phyloP scores from a whole-genome alignment of 371 early-diverging fungal genomes.

The Pancytospora philotis region DNA sequence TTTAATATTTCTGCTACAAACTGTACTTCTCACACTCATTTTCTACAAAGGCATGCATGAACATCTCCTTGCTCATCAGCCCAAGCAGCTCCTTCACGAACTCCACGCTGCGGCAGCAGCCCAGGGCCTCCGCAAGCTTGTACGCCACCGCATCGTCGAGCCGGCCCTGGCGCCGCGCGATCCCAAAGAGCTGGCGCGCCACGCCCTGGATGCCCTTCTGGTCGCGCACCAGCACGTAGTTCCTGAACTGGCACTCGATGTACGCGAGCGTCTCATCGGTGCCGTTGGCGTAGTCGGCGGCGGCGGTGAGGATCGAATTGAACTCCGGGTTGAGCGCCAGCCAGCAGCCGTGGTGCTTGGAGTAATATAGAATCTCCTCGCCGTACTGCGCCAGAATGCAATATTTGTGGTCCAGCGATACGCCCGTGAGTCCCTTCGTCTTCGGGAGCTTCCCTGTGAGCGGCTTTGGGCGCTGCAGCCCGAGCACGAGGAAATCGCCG shows the following conservation, averaged over 20 bases:
- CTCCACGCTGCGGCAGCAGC: background rate
- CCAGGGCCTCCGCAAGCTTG: conserved; percentile 20
- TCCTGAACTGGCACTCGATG: conserved; percentile 37
- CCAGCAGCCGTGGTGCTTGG: conserved; percentile 28
- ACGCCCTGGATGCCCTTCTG: conserved; percentile 4
- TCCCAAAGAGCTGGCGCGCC: conserved; percentile 6
- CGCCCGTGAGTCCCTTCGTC: conserved; percentile 11
- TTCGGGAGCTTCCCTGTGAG: background rate
- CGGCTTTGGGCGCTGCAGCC: background rate
- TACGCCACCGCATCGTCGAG: conserved; percentile 22
- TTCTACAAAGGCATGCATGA: conserved; percentile 33
- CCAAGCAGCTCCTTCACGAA: conserved; percentile 6
- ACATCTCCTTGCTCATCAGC: conserved; percentile 27
- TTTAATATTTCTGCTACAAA: background rate
- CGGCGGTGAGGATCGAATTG: conserved; percentile 13
- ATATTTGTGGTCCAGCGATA: conserved; percentile 42
- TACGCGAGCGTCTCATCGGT: conserved; percentile 26
- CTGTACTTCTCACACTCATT: background rate
- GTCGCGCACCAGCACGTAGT: conserved; percentile 8
- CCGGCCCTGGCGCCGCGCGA: background rate
- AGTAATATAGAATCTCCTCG: conserved; percentile 26
- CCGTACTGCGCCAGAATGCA: conserved; percentile 48
- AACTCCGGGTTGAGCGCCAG: conserved; percentile 19
- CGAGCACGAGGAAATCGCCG: conserved; percentile 39
- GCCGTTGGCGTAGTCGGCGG: conserved; percentile 17